phyloP scores from a whole-genome alignment of 306 rosid genomes.

The Astragalus membranaceus region DNA sequence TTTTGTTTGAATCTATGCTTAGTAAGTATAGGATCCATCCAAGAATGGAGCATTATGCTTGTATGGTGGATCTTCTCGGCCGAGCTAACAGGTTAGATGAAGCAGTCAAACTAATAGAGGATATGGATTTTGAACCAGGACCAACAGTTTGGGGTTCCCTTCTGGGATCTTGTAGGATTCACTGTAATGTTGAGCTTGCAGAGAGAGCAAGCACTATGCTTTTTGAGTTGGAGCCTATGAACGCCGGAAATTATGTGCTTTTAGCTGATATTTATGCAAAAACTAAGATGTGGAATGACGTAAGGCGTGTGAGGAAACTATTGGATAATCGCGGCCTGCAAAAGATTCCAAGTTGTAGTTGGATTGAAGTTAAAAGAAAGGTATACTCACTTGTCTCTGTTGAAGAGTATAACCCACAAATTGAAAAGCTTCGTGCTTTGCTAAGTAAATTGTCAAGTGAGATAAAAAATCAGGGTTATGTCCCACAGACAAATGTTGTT shows the following conservation, averaged over 20 bases:
- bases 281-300: slow-evolving; percentile 67
- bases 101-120: slow-evolving; percentile 70
- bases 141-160: not conserved
- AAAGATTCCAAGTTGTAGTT: slow-evolving; percentile 78
- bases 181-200: slow-evolving; percentile 47
- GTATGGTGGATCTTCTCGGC: slow-evolving; percentile 95
- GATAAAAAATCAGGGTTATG: not conserved
- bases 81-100: slow-evolving; percentile 79
- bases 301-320: slow-evolving; percentile 59
- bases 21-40: not conserved
- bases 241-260: slow-evolving; percentile 90
- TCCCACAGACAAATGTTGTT: not conserved
- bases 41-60: slow-evolving; percentile 10
- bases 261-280: slow-evolving; percentile 74
- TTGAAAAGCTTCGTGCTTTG: slow-evolving; percentile 63
- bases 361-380: slow-evolving; percentile 73
- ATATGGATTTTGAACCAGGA: slow-evolving; percentile 27
- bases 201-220: slow-evolving; percentile 71
- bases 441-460: slow-evolving; percentile 9
- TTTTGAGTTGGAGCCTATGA: slow-evolving; percentile 72
- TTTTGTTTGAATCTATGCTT: slow-evolving; percentile 8
- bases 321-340: slow-evolving; percentile 54
- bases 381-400: slow-evolving; percentile 63
- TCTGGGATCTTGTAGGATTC: slow-evolving; percentile 7
- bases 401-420: slow-evolving; percentile 63